These are phyloP conservation scores for Microbotryum violaceum DNA, from an alignment of 1,284 basidiomycete species.

Conservation along the genomic window DNA sequence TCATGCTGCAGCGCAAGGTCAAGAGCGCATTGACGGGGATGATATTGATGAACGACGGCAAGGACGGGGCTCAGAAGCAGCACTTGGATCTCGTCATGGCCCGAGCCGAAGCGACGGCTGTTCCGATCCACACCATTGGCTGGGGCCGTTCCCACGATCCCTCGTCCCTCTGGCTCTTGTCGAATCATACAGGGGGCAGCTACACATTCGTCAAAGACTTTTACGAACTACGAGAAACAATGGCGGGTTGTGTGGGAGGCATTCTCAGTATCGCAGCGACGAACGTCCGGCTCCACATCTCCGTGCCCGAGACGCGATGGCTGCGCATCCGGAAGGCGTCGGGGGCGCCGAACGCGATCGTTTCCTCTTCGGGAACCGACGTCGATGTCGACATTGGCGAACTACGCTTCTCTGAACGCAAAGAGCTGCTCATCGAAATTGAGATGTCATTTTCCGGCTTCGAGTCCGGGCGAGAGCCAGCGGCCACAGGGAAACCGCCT, in stretches of 20 bases:
- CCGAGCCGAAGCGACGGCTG: slow-evolving; percentile 79
- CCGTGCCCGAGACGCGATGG: slow-evolving; percentile 70
- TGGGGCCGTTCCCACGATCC: slow-evolving; percentile 95
- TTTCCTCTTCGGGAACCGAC: slow-evolving; percentile 78
- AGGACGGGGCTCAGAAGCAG: slow-evolving; percentile 83
- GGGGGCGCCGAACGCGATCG: slow-evolving; percentile 70
- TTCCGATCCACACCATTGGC: slow-evolving; percentile 92
- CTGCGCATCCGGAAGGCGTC: slow-evolving; percentile 82
- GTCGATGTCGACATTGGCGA: slow-evolving; percentile 94
- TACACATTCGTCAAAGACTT: slow-evolving; percentile 96
- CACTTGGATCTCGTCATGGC: slow-evolving; percentile 97
- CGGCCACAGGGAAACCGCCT: not conserved
- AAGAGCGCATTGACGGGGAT: slow-evolving; percentile 85
- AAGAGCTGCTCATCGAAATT: slow-evolving; percentile 89
- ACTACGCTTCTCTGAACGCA: slow-evolving; percentile 78
- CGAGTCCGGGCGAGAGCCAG: slow-evolving; percentile 3
- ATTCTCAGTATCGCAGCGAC: slow-evolving; percentile 85
- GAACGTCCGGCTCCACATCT: slow-evolving; percentile 85
- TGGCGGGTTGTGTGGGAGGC: slow-evolving; percentile 85
- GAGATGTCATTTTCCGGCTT: slow-evolving; percentile 53
- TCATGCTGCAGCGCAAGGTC: slow-evolving; percentile 80
- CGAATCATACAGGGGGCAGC: slow-evolving; percentile 91
- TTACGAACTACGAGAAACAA: slow-evolving; percentile 76
- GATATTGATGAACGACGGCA: slow-evolving; percentile 82
- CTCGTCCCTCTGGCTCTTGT: slow-evolving; percentile 96